Evolutionary conservation across 2,329 filamentous ascomycete species (phyloP).

Genomic region (Fusarium euwallaceae): DNA sequence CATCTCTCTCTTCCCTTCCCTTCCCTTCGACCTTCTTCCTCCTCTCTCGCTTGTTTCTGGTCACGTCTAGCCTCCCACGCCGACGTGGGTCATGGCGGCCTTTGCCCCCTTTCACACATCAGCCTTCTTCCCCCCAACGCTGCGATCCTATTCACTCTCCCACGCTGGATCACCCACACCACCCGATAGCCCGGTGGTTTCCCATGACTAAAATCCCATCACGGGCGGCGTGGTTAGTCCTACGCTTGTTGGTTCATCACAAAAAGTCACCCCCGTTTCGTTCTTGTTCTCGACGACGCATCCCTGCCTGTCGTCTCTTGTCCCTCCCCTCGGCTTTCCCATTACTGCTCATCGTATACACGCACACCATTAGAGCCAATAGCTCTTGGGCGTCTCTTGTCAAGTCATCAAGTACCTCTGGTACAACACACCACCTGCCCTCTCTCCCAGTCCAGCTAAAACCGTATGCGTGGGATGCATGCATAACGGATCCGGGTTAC

Average conservation of each 20-base stretch:
- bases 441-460: constrained; percentile 20
- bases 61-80: constrained; percentile 21
- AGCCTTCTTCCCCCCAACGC: constrained; percentile 15
- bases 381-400: constrained; percentile 10
- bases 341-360: neutral
- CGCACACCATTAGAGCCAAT: constrained; percentile 23
- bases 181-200: constrained; percentile 26
- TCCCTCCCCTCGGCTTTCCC: neutral
- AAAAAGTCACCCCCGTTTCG: neutral
- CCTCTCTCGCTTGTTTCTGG: neutral
- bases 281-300: neutral
- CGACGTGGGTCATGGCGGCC: constrained; percentile 35
- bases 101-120: constrained; percentile 18
- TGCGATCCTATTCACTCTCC: constrained; percentile 24
- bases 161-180: constrained; percentile 31
- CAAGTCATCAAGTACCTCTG: constrained; percentile 3
- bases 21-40: too few relatives aligned
- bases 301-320: constrained; percentile 6
- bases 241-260: constrained; percentile 24
- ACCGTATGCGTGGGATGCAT: constrained; percentile 48
- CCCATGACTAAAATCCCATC: constrained; percentile 44
- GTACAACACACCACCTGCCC: constrained; percentile 20
- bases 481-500: constrained; percentile 35
- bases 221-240: constrained; percentile 27
- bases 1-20: neutral